Evolutionary conservation across 2,329 filamentous ascomycete genomes (phyloP).

Genomic region (Trichophyton verrucosum): DNA sequence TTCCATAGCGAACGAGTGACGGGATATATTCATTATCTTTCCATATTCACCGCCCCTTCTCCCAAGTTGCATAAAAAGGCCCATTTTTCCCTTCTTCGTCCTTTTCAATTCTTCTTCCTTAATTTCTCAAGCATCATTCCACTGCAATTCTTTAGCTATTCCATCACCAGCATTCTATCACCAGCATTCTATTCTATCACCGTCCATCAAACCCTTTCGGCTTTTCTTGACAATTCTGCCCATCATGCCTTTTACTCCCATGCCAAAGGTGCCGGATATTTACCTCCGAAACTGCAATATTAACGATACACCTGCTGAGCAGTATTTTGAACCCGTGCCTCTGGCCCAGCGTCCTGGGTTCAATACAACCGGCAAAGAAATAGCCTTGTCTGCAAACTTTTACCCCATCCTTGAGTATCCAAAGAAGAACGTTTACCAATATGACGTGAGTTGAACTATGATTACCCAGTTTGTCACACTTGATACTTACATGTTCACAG

Average conservation of each 20-base stretch:
- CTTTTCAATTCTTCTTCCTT: background rate
- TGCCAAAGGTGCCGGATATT: background rate
- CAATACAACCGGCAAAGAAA: constrained; percentile 46
- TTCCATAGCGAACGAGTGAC: background rate
- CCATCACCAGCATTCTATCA: background rate
- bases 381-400: constrained; percentile 56
- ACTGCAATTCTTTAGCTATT: background rate
- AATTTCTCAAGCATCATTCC: background rate
- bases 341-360: constrained; percentile 40
- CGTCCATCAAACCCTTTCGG: background rate
- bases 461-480: background rate
- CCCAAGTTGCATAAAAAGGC: constrained; percentile 2
- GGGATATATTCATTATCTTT: background rate
- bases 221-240: background rate
- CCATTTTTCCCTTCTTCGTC: background rate
- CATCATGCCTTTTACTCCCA: background rate
- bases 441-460: constrained; percentile 53
- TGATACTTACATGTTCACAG: constrained; percentile 31
- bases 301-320: constrained; percentile 11
- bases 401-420: constrained; percentile 55
- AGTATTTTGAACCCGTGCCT: constrained; percentile 18
- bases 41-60: constrained; percentile 1
- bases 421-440: constrained; percentile 58
- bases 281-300: constrained; percentile 8
- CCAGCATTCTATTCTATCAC: background rate